Evolutionary conservation across 495 filamentous ascomycete species (phyloP), one percentile per base, ranked within the genome.

Genomic region (Achaetomiella virescens): DNA sequence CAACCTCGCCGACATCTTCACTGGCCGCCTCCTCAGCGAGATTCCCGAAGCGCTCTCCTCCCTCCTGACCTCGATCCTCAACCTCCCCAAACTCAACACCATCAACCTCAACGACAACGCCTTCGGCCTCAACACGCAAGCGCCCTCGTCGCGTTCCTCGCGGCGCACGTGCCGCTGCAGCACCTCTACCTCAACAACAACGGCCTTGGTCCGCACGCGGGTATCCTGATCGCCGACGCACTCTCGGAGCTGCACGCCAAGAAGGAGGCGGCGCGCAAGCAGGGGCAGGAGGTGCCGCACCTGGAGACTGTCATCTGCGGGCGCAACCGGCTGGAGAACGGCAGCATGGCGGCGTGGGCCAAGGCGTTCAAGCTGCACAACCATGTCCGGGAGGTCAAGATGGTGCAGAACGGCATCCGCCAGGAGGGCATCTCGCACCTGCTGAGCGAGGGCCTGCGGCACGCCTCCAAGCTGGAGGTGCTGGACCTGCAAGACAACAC

Each of bases 351-450:
- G 17, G 91, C 93, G 0, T 98, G 95, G 95, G 89, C 91, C 31
- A 85, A 83, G 64, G 81, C 88, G 0, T 96, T 89, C 65, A 80
- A 82, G 61, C 85, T 89, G 52, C 89, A 97, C 69, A 83, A 80
- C 42, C 81, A 81, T 25, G 77, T 97, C 29, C 87, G 85, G 69
- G 84, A 84, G 48, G 83, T 98, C 52, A 95, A 91, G 81, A 97
- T 98, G 93, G 90, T 93, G 35, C 93, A 97, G 71, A 97, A 98
- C 70, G 93, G 95, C 45, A 98, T 98, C 58, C 82, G 93, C 31
- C 89, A 92, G 66, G 90, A 97, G 72, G 93, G 93, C 55, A 90
- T 96, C 62, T 81, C 83, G 49, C 74, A 81, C 58, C 72, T 98
- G 44, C 66, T 98, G 46, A 82, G 79, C 55, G 77, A 90, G 44